phyloP scores from a whole-genome alignment of 371 early-diverging fungal species.

The Apophysomyces trapeziformis region DNA sequence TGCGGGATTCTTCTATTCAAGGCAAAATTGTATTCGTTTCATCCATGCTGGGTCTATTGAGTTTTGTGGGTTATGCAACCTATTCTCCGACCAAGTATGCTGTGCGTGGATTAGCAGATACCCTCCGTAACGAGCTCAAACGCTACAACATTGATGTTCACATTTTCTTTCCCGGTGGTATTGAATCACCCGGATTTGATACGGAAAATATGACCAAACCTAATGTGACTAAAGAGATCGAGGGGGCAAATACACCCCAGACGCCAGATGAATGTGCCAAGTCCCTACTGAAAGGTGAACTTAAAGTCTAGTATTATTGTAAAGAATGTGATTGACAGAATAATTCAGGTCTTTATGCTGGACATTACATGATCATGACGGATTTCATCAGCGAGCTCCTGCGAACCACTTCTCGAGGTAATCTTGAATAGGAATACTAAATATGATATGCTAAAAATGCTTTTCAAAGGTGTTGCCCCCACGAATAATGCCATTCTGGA shows the following conservation, averaged over 20 bases:
- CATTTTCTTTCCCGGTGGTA: conserved; percentile 83
- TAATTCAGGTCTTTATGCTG: conserved; percentile 32
- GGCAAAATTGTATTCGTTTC: conserved; percentile 83
- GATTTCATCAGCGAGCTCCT: conserved; percentile 56
- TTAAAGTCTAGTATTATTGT: not conserved
- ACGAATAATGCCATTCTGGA: conserved; percentile 50
- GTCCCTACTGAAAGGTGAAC: conserved; percentile 54
- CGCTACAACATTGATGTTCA: conserved; percentile 73
- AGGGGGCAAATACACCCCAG: conserved; percentile 67
- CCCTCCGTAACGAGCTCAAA: conserved; percentile 75
- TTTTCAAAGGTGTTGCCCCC: conserved; percentile 39
- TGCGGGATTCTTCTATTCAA: conserved; percentile 63
- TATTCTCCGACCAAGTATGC: conserved; percentile 90
- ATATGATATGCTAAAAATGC: not conserved
- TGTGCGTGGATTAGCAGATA: conserved; percentile 78
- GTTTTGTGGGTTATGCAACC: conserved; percentile 82
- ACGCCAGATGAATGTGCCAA: conserved; percentile 66
- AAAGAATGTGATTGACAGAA: not conserved
- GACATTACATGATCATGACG: conserved; percentile 57
- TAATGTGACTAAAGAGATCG: conserved; percentile 78
- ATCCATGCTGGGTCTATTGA: conserved; percentile 76
- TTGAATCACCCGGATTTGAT: conserved; percentile 81
- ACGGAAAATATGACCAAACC: conserved; percentile 87
- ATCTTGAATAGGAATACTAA: not conserved
- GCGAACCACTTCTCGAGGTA: conserved; percentile 52